Percentiles rank a stretch among this genome's conserved stretches.
Conservation (phyloP, 805 yeast genomes). For the Myxozyma nipponensis region DNA sequence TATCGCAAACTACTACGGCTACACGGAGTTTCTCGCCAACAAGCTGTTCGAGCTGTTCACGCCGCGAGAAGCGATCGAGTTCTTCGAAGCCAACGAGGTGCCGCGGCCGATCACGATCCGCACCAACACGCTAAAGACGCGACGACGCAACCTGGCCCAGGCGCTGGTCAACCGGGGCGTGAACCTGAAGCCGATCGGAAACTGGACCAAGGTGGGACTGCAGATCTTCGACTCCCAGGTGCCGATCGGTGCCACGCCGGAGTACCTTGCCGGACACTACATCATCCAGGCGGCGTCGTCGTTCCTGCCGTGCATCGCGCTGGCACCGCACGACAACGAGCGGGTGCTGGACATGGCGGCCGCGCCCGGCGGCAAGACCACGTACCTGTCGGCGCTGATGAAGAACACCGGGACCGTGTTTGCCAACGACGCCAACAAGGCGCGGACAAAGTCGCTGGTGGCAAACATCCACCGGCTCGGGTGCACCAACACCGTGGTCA, state of each 20-base stretch:
- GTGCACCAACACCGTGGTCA: conserved; percentile 92
- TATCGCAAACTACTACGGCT: conserved; percentile 91
- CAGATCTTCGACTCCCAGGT: conserved; percentile 98
- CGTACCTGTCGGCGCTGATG: conserved; percentile 92
- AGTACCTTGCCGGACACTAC: conserved; percentile 95
- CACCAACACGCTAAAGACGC: conserved; percentile 91
- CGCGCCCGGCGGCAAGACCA: conserved; percentile 98
- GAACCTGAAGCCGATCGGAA: conserved; percentile 92
- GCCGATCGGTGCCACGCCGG: conserved; percentile 99
- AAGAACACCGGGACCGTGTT: conserved; percentile 96
- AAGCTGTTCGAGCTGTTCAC: conserved; percentile 86
- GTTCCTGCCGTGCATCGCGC: conserved; percentile 94
- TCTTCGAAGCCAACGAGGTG: conserved; percentile 96
- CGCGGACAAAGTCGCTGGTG: conserved; percentile 91
- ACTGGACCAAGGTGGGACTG: conserved; percentile 97
- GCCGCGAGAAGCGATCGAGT: conserved; percentile 95
- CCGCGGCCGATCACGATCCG: conserved; percentile 95
- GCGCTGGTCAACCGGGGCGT: conserved; percentile 94
- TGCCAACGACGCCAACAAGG: conserved; percentile 95
- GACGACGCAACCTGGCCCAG: conserved; percentile 95
- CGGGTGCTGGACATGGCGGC: conserved; percentile 98
- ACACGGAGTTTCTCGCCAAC: conserved; percentile 86
- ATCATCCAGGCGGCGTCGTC: conserved; percentile 98
- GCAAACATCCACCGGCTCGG: conserved; percentile 98
- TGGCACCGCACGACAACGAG: conserved; percentile 95